A percentile compares a stretch with the other conserved stretches of the same genome.
phyloP scores from a whole-genome alignment of 306 rosid species.

The Inga laurina region DNA sequence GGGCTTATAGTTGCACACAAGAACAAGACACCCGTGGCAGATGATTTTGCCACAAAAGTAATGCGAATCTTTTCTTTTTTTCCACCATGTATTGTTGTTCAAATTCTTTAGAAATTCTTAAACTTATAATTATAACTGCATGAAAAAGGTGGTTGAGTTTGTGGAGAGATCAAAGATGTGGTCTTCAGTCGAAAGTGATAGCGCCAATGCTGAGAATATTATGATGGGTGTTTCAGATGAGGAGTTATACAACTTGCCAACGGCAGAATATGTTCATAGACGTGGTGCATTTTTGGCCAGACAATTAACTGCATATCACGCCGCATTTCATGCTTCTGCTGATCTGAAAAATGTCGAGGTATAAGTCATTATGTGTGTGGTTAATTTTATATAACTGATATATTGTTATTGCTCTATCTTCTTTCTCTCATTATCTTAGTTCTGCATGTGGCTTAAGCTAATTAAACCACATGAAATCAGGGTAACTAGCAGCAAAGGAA shows the following conservation, averaged over 20 bases:
- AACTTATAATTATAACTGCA: constrained; percentile 32
- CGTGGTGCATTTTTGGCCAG: constrained; percentile 59
- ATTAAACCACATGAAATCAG: neutral
- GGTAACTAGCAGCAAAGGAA: neutral
- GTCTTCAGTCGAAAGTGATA: constrained; percentile 68
- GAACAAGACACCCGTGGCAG: constrained; percentile 71
- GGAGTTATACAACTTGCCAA: constrained; percentile 90
- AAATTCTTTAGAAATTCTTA: constrained; percentile 25
- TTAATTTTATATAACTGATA: constrained; percentile 19
- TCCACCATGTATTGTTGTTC: constrained; percentile 19
- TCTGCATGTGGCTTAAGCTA: neutral
- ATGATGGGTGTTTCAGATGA: constrained; percentile 87
- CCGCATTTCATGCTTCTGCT: constrained; percentile 84
- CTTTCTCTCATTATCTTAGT: neutral
- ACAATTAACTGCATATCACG: constrained; percentile 67
- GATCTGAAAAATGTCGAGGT: constrained; percentile 80
- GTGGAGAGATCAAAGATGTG: constrained; percentile 85
- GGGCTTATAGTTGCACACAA: constrained; percentile 83
- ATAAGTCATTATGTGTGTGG: constrained; percentile 24
- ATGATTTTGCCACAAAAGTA: constrained; percentile 87
- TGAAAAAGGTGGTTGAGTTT: constrained; percentile 79
- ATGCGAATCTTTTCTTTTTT: constrained; percentile 19
- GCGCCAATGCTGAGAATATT: constrained; percentile 75
- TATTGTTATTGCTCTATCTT: constrained; percentile 18
- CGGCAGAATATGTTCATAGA: constrained; percentile 70